These are phyloP conservation scores for Solanum clarkiae DNA, from an alignment of 257 asterid genomes.

Conservation along the genomic window DNA sequence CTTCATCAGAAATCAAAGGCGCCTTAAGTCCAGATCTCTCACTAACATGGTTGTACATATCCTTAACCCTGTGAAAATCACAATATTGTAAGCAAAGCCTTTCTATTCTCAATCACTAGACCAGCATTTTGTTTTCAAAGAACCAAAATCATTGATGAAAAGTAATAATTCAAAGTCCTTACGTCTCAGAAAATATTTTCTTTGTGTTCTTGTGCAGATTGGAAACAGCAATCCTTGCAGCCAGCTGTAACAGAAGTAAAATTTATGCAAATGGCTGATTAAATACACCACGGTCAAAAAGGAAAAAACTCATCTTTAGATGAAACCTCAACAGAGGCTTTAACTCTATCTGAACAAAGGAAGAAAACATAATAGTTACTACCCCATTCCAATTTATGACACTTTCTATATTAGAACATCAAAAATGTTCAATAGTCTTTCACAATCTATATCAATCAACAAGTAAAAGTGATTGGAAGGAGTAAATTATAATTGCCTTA, in stretches of 20 bases:
- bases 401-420: neutral
- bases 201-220: slow-evolving; percentile 93
- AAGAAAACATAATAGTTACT: neutral
- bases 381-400: neutral
- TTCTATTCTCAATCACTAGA: neutral
- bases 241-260: slow-evolving; percentile 42
- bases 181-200: slow-evolving; percentile 96
- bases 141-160: neutral
- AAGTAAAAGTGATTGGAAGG: no score
- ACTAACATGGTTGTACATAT: slow-evolving; percentile 73
- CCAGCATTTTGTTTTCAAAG: neutral
- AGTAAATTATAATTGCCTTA: no score
- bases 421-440: neutral
- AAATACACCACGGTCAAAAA: neutral
- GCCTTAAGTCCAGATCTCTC: slow-evolving; percentile 80
- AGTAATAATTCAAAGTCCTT: slow-evolving; percentile 11
- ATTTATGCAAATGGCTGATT: neutral
- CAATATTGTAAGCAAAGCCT: neutral
- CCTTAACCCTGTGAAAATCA: slow-evolving; percentile 51
- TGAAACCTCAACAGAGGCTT: neutral
- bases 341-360: neutral
- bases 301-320: neutral
- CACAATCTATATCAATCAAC: neutral
- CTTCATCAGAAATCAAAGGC: slow-evolving; percentile 84
- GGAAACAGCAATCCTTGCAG: slow-evolving; percentile 98